Evolutionary conservation across 2,329 filamentous ascomycete species (phyloP), one percentile per base, ranked within the genome.

Genomic region (Diaporthe destruens): DNA sequence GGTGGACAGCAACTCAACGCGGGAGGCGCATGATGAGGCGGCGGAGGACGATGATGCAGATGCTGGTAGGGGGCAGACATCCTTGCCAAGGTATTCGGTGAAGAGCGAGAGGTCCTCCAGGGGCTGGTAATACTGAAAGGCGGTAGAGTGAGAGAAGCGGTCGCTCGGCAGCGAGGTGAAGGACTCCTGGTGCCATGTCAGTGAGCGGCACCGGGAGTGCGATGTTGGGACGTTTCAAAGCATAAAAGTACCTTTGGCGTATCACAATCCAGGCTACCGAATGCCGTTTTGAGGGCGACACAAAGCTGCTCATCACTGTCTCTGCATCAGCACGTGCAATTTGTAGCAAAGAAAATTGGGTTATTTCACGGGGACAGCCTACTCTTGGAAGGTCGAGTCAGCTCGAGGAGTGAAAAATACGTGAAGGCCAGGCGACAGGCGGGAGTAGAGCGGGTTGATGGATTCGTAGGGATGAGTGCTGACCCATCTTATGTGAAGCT

Each of bases 401-500:
- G 82, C 79, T 7, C 81, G 80, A 0, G 93, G 92, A 0, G 92
- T 93, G 79, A 92, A 95, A 77, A 93, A 93, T 34, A 95, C 85
- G 84, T 98, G 95, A 29, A 98, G 84, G 3, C 96, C 96, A 0
- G 95, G 91, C 2, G 94, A 91, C 18, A 95, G 82, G 72, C 93
- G 89, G 67, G 94, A 94, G 55, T 89, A 85, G 77, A 96, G 92
- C 1, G 95, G 95, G 51, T 91, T 87, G 56, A 92, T 84, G 1
- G 88, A 84, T 51, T 88, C 84, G 79, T 91, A 92, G 1, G 86
- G 78, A 8, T 79, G 77, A 2, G 89, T 84, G 18, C 90, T 89
- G n/a, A 89, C 87, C 94, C 95, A 98, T 80, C 93, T 90, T 72
- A 98, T 84, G 81, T 96, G 93, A 54, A 98, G 83, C 80, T 94